Evolutionary conservation across 2,329 filamentous ascomycete genomes (phyloP), one percentile per base, ranked within the genome.

Genomic region (Colletotrichum theobromicola): DNA sequence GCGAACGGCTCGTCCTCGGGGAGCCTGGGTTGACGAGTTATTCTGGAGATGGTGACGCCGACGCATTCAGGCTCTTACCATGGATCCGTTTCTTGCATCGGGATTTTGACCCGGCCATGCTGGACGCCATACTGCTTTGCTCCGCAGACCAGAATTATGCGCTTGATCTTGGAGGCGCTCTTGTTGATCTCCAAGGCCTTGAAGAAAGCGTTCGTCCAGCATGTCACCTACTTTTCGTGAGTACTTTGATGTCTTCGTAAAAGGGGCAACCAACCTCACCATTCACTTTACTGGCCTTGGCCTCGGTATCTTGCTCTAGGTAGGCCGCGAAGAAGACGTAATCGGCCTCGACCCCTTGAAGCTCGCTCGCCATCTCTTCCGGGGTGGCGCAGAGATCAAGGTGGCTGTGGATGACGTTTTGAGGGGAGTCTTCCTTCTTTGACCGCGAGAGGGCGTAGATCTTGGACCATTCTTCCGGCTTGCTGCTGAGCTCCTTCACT

Each of bases 101-200:
- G 88, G 74, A 84, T 84, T 75, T 89, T 89, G 13, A 82, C 78
- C 15, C 80, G 81, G 7, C 88, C 87, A 2, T 89, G 82, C 74
- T 90, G 88, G 4, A 90, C 86, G 28, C 87, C 87, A 76, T 90
- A 90, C 65, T 90, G 87, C 76, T 90, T 90, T 58, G 83, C 79
- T 2, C 88, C 88, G 1, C 84, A 86, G 5, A 87, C 86, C 7
- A 90, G 81, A 28, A 89, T 79, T 68, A 90, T 82, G n/a, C 85
- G 83, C 76, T 34, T 87, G 63, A 89, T 77, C 16, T 82, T 80
- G 60, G 82, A 82, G 35, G 81, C 79, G 6, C 84, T 84, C 0
- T 84, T 84, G 4, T 83, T 86, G 18, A 84, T 82, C 2, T 82
- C 81, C 8, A 90, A 80, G 0, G 87, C 87, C 4, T 80, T 71